Base-by-base conservation (phyloP, 345 rosid genomes). In the Eucalyptus microcorys region DNA sequence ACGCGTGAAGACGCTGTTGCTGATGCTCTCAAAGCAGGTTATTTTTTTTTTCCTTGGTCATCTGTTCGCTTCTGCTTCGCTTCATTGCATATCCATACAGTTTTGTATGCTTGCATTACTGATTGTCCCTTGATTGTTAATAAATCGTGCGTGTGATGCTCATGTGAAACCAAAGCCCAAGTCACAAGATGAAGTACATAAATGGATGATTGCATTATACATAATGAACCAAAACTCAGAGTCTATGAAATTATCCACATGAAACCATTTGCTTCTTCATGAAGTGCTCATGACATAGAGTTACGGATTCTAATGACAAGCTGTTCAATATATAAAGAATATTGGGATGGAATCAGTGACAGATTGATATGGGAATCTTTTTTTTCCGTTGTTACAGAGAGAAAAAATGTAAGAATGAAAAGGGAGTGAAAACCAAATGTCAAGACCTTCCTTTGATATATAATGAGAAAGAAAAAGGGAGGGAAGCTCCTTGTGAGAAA, bases 21-120 rank as follows among this genome's bases (percentile, higher is more conserved):
- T 26, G 94, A 91, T 91, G 94, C 95, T 90, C 93, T 96, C 59
- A 94, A 97, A 95, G 98, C 99, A 93, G 99, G 99, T 95, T 48
- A 40, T 71, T 32, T 32, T 7, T 87, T n/a, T 21, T 83, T 53
- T 86, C 2, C 34, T 68, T 34, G 3, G 16, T 76, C 84, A 10
- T 43, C 84, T 76, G 84, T 40, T 76, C 3, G 3, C 4, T 40
- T 40, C 15, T 76, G 84, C 47, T 76, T 76, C 47, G 40, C 8
- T 21, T 40, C 9, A 3, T 76, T 76, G 2, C 84, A 76, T 76
- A 40, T 76, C 7, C 47, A 76, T 12, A 76, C 14, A 22, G 2
- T 22, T 76, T 40, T 40, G 84, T 76, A 76, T 76, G 30, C 84
- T 76, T 40, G 26, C 47, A 40, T 40, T 40, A 10, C 84, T 2